Conservation (phyloP, 2,329 filamentous ascomycete genomes). For the Aspergillus terreus region DNA sequence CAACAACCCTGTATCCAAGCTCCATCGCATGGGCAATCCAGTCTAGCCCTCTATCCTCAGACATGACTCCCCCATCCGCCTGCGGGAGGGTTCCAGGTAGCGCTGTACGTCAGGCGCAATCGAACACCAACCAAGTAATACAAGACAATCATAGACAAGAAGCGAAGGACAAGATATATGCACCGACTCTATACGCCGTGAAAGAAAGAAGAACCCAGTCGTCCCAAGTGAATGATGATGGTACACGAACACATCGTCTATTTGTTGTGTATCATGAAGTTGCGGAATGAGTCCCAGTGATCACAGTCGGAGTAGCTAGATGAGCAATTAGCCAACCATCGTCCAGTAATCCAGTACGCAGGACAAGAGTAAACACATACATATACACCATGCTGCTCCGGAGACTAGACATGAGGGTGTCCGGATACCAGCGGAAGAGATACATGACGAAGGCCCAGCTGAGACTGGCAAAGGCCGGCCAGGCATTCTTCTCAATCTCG, state of each 20-base stretch:
- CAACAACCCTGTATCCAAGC: conserved; percentile 1
- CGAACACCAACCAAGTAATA: conserved; percentile 9
- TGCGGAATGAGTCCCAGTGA: conserved; percentile 81
- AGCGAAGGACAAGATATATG: conserved; percentile 6
- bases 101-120: not conserved
- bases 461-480: conserved; percentile 86
- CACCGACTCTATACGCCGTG: conserved; percentile 19
- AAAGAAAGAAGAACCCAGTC: conserved; percentile 1
- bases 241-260: conserved; percentile 23
- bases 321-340: conserved; percentile 8
- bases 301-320: conserved; percentile 72
- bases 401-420: conserved; percentile 85
- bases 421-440: conserved; percentile 86
- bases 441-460: conserved; percentile 97
- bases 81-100: conserved; percentile 6
- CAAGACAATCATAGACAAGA: conserved; percentile 11
- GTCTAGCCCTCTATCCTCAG: conserved; percentile 4
- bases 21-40: not conserved
- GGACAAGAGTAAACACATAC: conserved; percentile 54
- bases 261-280: conserved; percentile 81
- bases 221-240: not conserved
- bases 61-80: conserved; percentile 12
- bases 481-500: conserved; percentile 66
- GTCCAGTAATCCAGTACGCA: not conserved
- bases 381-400: conserved; percentile 97